These are phyloP conservation scores for Mrakia hoshinonis DNA, from an alignment of 768 basidiomycete genomes.

Conservation along the genomic window DNA sequence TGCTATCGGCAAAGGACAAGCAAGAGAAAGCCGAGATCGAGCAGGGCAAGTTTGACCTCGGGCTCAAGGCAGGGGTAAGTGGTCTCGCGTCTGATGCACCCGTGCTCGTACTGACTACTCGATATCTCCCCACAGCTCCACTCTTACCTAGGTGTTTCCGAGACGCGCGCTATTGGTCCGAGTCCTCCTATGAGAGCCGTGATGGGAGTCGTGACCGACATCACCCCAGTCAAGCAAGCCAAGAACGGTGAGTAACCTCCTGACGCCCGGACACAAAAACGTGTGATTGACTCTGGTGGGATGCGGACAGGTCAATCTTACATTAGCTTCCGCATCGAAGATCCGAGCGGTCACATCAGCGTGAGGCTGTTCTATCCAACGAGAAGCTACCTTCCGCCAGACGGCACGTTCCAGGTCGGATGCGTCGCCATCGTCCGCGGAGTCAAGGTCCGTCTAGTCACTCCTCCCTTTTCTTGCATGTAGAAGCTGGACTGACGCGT, in stretches of 20 bases:
- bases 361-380: not conserved
- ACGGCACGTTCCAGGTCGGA: not conserved
- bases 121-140: not conserved
- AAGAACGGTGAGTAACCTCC: not conserved
- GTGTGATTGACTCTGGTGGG: not conserved
- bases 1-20: not conserved
- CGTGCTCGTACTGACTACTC: no score
- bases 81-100: no score
- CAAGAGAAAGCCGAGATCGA: not conserved
- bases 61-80: not conserved
- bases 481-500: no score
- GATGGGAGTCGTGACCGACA: constrained; percentile 10
- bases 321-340: not conserved
- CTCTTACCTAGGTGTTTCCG: not conserved
- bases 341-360: not conserved
- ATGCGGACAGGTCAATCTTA: not conserved
- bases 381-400: not conserved
- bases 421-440: not conserved
- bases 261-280: no score
- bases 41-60: not conserved
- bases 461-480: no score
- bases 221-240: not conserved
- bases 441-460: not conserved
- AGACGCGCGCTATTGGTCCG: not conserved
- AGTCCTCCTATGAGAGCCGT: not conserved